Evolutionary conservation across 371 early-diverging fungal genomes (phyloP).

Genomic region (Mucor irregularis): DNA sequence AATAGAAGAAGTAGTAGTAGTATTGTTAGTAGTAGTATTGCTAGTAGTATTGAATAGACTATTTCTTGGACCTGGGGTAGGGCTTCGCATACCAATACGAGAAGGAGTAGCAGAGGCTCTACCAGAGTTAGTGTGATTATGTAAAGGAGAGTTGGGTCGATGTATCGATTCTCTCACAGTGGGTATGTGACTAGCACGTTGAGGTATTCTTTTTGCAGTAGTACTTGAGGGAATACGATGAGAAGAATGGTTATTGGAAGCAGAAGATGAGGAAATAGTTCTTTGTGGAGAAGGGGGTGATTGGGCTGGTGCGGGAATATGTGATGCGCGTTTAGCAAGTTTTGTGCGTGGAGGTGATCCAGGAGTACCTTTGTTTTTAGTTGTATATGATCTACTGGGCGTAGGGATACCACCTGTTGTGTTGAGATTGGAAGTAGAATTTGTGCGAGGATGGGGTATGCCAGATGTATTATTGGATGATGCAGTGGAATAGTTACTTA

Average conservation of each 20-base stretch:
- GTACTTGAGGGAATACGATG: slow-evolving; percentile 12
- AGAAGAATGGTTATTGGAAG: slow-evolving; percentile 14
- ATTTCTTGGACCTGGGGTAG: slow-evolving; percentile 18
- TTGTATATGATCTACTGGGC: slow-evolving; percentile 23
- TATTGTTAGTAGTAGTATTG: not conserved
- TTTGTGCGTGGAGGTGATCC: slow-evolving; percentile 19
- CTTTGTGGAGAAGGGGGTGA: slow-evolving; percentile 32
- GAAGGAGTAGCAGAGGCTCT: slow-evolving; percentile 15
- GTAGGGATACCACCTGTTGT: slow-evolving; percentile 20
- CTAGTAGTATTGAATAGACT: not conserved
- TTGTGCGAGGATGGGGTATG: slow-evolving; percentile 22
- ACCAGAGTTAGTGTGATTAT: not conserved
- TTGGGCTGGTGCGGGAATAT: slow-evolving; percentile 46
- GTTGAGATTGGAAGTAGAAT: not conserved
- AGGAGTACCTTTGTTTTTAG: slow-evolving; percentile 4
- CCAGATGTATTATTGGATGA: slow-evolving; percentile 31
- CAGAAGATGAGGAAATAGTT: slow-evolving; percentile 26
- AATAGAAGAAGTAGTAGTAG: too few species aligned
- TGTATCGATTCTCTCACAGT: slow-evolving; percentile 20
- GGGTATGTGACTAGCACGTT: slow-evolving; percentile 43
- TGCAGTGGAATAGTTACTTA: slow-evolving; percentile 42
- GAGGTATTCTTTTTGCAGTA: slow-evolving; percentile 15
- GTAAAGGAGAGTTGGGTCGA: slow-evolving; percentile 14
- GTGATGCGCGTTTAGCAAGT: slow-evolving; percentile 47
- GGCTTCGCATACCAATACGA: slow-evolving; percentile 20